phyloP scores from a whole-genome alignment of 495 filamentous ascomycete species.

The Astrocystis sublimbata region DNA sequence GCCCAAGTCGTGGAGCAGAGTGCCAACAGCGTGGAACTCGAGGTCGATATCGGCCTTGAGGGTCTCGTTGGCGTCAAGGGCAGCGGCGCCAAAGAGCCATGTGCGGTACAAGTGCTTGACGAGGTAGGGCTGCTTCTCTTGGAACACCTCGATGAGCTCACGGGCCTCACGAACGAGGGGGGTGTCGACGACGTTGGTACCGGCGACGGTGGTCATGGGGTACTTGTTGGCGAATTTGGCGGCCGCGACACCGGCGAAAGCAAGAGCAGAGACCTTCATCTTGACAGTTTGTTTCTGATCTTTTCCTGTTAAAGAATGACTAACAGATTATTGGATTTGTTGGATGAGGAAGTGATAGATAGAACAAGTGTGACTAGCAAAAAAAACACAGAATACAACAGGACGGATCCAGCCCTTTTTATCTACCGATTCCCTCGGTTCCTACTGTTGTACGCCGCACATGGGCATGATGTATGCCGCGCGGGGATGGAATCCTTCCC shows the following conservation, averaged over 20 bases:
- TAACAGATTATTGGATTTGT: too few species aligned
- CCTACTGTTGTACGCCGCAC: not conserved
- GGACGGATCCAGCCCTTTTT: slow-evolving; percentile 1
- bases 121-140: slow-evolving; percentile 10
- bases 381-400: not conserved
- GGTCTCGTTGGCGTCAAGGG: slow-evolving; percentile 25
- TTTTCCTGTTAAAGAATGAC: not conserved
- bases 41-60: slow-evolving; percentile 23
- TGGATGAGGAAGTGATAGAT: not conserved
- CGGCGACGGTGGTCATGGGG: slow-evolving; percentile 19
- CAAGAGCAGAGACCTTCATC: slow-evolving; percentile 14
- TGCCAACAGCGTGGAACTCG: slow-evolving; percentile 38
- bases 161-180: slow-evolving; percentile 40
- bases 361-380: not conserved
- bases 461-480: not conserved
- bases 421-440: not conserved
- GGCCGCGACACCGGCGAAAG: slow-evolving; percentile 1
- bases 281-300: not conserved
- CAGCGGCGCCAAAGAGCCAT: slow-evolving; percentile 39
- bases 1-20: slow-evolving; percentile 41
- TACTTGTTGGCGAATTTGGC: not conserved
- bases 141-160: slow-evolving; percentile 34
- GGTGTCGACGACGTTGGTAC: slow-evolving; percentile 41
- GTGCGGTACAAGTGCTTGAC: slow-evolving; percentile 44
- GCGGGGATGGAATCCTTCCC: not conserved